Evolutionary conservation across 208 protist genomes (phyloP).

Genomic region (Trypanosoma mega): DNA sequence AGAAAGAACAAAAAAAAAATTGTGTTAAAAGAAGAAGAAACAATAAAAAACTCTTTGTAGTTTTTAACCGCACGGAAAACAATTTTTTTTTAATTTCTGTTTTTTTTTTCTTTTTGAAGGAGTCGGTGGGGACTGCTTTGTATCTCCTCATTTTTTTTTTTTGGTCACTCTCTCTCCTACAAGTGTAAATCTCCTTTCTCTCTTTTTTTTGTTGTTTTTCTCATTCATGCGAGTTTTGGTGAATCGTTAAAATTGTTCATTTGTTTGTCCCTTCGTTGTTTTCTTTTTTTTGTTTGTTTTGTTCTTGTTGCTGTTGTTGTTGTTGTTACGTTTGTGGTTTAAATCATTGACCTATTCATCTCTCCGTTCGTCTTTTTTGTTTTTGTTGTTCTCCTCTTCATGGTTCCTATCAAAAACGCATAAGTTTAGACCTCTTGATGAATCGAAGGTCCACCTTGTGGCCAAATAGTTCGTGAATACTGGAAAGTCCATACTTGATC

Average conservation of each 20-base stretch:
- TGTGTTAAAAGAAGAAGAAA: neutral
- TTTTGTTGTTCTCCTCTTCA: neutral
- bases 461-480: slow-evolving; percentile 99
- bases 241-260: neutral
- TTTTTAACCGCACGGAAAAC: neutral
- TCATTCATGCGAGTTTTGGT: neutral
- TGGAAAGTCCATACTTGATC: slow-evolving; percentile 99
- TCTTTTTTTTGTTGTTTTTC: neutral
- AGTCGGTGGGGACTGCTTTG: no score
- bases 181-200: neutral
- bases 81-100: neutral
- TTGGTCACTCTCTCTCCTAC: no score
- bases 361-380: neutral
- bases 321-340: no score
- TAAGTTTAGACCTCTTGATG: slow-evolving; percentile 84
- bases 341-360: no score
- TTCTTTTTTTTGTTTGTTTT: slow-evolving; percentile 7
- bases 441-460: slow-evolving; percentile 90
- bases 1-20: no score
- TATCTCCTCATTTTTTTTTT: no score
- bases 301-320: no score
- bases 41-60: neutral
- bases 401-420: slow-evolving; percentile 64
- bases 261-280: neutral
- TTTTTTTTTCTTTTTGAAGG: neutral